Conservation (phyloP, 169 alveolate species). For the Amoebophrya sp. region DNA sequence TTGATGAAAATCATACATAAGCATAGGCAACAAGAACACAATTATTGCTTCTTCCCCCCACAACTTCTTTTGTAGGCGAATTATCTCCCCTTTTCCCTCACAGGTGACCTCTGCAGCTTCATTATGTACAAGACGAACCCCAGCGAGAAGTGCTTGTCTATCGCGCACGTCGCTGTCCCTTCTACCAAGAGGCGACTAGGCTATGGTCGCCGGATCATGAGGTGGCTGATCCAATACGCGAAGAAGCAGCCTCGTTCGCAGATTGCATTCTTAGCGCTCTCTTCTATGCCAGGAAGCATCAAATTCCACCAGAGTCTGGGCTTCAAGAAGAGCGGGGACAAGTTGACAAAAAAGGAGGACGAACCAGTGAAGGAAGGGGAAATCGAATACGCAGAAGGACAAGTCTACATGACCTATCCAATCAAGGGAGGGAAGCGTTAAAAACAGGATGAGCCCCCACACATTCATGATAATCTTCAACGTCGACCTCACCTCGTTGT, state of each 20-base stretch:
- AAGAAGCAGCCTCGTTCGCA: not conserved
- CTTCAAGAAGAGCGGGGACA: not conserved
- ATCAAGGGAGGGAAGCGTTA: not conserved
- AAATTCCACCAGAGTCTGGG: not conserved
- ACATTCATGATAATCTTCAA: too few species aligned
- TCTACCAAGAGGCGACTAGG: not conserved
- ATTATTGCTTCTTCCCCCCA: too few species aligned
- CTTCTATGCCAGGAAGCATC: not conserved
- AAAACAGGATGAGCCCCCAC: too few species aligned
- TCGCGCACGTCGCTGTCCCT: slow-evolving; percentile 10
- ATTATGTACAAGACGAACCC: not conserved
- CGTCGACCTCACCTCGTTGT: too few species aligned
- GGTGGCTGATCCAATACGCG: not conserved
- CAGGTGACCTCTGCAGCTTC: not conserved
- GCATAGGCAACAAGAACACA: too few species aligned
- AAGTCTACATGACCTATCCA: not conserved
- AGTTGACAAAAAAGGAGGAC: not conserved
- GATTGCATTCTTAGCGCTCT: not conserved
- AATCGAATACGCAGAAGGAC: not conserved
- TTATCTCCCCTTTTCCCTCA: too few species aligned
- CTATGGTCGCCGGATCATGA: not conserved
- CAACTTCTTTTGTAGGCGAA: too few species aligned
- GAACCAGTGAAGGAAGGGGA: not conserved
- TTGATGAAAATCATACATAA: too few species aligned
- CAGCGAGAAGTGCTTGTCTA: not conserved